Base-by-base conservation (phyloP, 2,329 filamentous ascomycete species). In the Madurella mycetomatis region DNA sequence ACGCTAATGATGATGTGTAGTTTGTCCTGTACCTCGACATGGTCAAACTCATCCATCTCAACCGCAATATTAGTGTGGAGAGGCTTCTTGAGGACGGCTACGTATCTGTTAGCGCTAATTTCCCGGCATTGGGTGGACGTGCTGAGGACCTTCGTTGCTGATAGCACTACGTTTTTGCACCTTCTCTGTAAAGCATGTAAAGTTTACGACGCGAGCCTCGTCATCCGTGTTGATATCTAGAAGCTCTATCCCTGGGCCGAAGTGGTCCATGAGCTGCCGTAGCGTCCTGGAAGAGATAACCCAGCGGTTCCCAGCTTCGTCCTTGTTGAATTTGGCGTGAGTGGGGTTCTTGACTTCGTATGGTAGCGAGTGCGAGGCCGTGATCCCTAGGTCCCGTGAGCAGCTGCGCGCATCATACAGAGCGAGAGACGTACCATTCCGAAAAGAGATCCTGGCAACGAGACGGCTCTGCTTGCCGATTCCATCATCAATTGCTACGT, bases 101-200 rank as follows among this genome's bases (percentile, higher is more conserved):
- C 16, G 31, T 4, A 11, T 12, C 18, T 44, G 53, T 62, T 47
- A 60, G 62, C 50, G 59, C 56, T 12, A 48, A 37, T 4, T 7
- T 7, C 25, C 25, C 25, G 9, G 9, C 34, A 11, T 51, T 16
- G 54, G 41, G 49, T 7, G 1, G 31, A 25, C 8, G 19, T 30
- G 11, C 15, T 42, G 17, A 16, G 19, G 12, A 79, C 81, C 79
- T 66, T 85, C 85, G 17, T 65, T 66, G 49, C 58, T 63, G 44
- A 55, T 53, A 30, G 58, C 54, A 18, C 60, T 57, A 13, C 85
- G 84, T 62, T 84, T 86, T 53, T 84, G 79, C 9, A 87, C 83
- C 71, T 90, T 92, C 67, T 92, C 88, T 0, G 87, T 91, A 64
- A 88, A 92, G 66, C 87, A 91, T 25, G 87, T 89, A 63, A 92